Conservation (phyloP, 345 rosid genomes). For the Hibiscus mutabilis region DNA sequence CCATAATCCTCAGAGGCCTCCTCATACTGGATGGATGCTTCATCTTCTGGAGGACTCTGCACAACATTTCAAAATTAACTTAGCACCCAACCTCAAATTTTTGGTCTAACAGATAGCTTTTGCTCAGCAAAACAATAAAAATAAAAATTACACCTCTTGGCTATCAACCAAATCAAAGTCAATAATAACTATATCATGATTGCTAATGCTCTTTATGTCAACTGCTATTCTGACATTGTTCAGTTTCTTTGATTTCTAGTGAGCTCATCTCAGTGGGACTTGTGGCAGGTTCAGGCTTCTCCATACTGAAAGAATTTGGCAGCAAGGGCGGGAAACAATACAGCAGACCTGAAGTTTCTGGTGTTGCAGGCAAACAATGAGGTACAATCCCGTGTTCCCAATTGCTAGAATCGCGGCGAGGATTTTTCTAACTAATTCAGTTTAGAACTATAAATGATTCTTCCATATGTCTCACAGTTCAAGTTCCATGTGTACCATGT, state of each 20-base stretch:
- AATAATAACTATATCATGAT: not conserved
- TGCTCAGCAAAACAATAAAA: too few species aligned
- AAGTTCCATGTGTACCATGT: not conserved
- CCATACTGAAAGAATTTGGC: not conserved
- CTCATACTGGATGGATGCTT: not conserved
- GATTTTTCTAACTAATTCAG: not conserved
- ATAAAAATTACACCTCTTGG: too few species aligned
- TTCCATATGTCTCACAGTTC: not conserved
- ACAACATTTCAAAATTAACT: not conserved
- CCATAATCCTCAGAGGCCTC: not conserved
- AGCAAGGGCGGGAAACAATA: not conserved
- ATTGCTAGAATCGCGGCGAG: not conserved
- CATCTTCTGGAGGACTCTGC: constrained; percentile 3
- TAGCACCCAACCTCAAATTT: not conserved
- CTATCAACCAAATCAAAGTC: not conserved
- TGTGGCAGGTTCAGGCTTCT: not conserved
- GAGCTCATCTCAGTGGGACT: not conserved
- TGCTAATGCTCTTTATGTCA: not conserved
- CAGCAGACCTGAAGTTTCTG: not conserved
- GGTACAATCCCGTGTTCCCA: not conserved
- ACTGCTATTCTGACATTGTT: not conserved
- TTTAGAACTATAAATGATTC: not conserved
- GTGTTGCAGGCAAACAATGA: not conserved
- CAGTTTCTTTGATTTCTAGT: not conserved
- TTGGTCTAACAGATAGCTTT: too few species aligned